A percentile compares a stretch with the other conserved stretches of the same genome.
Conservation (phyloP, 2,329 filamentous ascomycete genomes). For the Capronia epimyces region DNA sequence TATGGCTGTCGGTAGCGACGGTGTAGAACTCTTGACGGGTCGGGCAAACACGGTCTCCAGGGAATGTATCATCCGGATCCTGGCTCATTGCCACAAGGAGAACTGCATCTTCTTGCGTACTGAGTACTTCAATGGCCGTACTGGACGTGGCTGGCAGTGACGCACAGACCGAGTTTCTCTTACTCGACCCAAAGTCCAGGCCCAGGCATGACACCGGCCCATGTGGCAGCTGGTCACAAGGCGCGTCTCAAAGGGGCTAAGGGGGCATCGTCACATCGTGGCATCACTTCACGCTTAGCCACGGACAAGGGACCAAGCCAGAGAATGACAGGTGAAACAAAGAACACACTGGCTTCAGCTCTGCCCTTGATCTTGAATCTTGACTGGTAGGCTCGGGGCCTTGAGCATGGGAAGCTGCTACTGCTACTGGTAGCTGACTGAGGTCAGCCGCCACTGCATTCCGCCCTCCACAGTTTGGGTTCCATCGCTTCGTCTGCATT, state of each 20-base stretch:
- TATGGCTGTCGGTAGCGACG: slow-evolving; percentile 5
- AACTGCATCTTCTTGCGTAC: too few relatives aligned
- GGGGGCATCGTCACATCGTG: not conserved
- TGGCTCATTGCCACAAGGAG: too few relatives aligned
- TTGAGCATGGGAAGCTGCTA: not conserved
- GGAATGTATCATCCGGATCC: not conserved
- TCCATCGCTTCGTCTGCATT: not conserved
- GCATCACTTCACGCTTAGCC: not conserved
- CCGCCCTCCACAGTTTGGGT: not conserved
- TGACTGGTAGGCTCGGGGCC: not conserved
- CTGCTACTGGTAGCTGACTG: not conserved
- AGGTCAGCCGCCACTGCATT: not conserved
- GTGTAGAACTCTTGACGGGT: not conserved
- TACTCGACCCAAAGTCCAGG: not conserved
- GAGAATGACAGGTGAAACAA: not conserved
- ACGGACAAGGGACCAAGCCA: not conserved
- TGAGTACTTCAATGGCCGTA: too few relatives aligned
- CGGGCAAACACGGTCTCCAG: slow-evolving; percentile 3
- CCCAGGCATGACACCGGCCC: not conserved
- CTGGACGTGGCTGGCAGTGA: too few relatives aligned
- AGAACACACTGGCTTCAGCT: not conserved
- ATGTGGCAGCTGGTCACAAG: not conserved
- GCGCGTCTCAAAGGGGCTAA: not conserved
- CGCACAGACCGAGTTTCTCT: not conserved
- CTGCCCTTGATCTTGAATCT: not conserved